These are phyloP conservation scores for Phytophthora chlamydospora DNA, from an alignment of 352 stramenopile genomes.

Conservation along the genomic window DNA sequence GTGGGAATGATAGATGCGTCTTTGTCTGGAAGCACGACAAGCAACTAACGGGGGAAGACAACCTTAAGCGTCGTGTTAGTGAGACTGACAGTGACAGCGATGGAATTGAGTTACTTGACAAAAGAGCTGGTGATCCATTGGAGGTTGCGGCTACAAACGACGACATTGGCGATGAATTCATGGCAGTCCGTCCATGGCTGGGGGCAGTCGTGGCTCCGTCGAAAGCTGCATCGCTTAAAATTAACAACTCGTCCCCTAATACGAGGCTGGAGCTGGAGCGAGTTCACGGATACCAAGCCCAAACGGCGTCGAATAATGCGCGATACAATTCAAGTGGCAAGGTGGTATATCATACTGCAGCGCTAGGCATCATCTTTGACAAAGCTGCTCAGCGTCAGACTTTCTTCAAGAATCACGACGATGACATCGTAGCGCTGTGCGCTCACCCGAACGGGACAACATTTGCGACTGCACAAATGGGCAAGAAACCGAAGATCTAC, in stretches of 20 bases:
- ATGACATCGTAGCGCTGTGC: constrained; percentile 87
- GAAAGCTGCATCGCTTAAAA: constrained; percentile 43
- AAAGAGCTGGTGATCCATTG: constrained; percentile 39
- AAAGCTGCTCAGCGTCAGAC: constrained; percentile 42
- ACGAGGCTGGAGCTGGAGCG: constrained; percentile 61
- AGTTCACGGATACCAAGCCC: constrained; percentile 80
- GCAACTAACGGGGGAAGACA: constrained; percentile 6
- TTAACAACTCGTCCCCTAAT: constrained; percentile 42
- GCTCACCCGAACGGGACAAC: constrained; percentile 76
- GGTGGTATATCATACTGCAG: constrained; percentile 83
- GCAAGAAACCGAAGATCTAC: constrained; percentile 84
- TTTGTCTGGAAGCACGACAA: constrained; percentile 78
- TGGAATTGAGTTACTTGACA: constrained; percentile 15
- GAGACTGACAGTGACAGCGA: constrained; percentile 14
- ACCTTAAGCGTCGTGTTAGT: constrained; percentile 6
- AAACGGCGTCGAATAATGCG: constrained; percentile 82
- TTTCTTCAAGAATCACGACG: constrained; percentile 76
- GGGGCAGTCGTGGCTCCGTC: constrained; percentile 82
- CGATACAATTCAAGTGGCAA: constrained; percentile 56
- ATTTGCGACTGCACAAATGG: constrained; percentile 90
- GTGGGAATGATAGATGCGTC: constrained; percentile 80
- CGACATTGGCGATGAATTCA: constrained; percentile 86
- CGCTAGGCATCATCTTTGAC: constrained; percentile 77
- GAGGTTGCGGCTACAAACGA: constrained; percentile 33
- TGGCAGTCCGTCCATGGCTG: constrained; percentile 91